Conservation (phyloP, 176 grass and related monocot species). For the Urochloa ruziziensis region DNA sequence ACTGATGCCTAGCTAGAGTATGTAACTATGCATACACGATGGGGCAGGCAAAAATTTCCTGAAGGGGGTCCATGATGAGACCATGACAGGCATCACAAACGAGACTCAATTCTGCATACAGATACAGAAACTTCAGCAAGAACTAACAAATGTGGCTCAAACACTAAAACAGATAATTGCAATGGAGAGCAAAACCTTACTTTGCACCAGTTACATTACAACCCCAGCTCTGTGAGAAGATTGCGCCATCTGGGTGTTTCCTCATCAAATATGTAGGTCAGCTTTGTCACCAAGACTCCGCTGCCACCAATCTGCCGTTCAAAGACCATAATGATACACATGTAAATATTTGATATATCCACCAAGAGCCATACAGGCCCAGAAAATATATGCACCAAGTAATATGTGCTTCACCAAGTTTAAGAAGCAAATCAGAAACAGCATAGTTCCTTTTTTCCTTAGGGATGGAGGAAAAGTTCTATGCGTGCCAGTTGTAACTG, state of each 20-base stretch:
- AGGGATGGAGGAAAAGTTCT: background rate
- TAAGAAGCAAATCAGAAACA: background rate
- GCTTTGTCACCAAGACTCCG: constrained; percentile 86
- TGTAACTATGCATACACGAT: background rate
- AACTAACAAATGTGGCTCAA: background rate
- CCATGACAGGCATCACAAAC: background rate
- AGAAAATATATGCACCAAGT: background rate
- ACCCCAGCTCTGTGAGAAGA: constrained; percentile 72
- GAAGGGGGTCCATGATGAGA: background rate
- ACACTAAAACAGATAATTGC: background rate
- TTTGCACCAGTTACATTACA: constrained; percentile 38
- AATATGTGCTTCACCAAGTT: background rate
- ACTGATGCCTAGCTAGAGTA: background rate
- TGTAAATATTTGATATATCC: background rate
- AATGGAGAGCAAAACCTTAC: background rate
- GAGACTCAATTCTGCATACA: background rate
- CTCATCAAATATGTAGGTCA: constrained; percentile 95
- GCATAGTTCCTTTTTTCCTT: background rate
- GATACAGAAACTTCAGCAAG: background rate
- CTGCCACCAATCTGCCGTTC: constrained; percentile 72
- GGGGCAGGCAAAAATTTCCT: constrained; percentile 10
- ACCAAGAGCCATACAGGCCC: background rate
- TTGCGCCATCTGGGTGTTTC: constrained; percentile 89
- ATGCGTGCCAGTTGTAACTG: background rate
- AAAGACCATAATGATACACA: background rate